Evolutionary conservation across 495 filamentous ascomycete species (phyloP), one percentile per base, ranked within the genome.

Genomic region (Lasiosphaeria miniovina): DNA sequence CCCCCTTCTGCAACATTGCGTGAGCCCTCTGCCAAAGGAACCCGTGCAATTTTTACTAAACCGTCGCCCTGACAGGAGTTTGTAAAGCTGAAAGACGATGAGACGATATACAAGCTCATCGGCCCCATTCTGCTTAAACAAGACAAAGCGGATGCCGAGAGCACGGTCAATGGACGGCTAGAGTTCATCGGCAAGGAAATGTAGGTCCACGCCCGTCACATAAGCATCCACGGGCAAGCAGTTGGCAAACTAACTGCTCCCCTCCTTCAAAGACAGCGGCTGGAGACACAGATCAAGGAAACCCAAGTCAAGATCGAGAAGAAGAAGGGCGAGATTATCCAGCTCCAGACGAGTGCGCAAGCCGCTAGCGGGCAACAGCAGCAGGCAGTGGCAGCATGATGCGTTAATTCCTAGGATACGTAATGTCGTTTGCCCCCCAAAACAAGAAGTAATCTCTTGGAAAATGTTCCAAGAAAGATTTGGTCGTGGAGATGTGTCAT

Each of bases 121-220:
- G 94, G 94, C 1, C 94, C 94, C 0, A 89, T 98, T 9, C 78
- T 99, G 50, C 74, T 98, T 66, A 97, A 98, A 78, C 95, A 98
- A 73, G 94, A 98, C 11, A 90, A 88, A 67, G 73, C 77, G 3
- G 94, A 98, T 65, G 94, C 95, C 0, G 81, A 87, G 52, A 87
- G 90, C 83, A 90, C 91, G 6, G 95, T 98, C 36, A 89, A 93
- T 61, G 88, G 90, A 49, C 85, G 94, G 9, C 72, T 98, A 57
- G 91, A 96, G 59, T 98, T 93, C 63, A 98, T 98, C 61, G 82
- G 86, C 63, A 90, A 92, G 68, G 95, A 98, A 65, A 95, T 97
- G 94, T 98, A 36, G 65, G 69, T 48, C 24, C 12, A 14, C 24
- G 15, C 7, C 43, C 12, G 14, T 12, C 14, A 40, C 11, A 12